A percentile compares a stretch with the other conserved stretches of the same genome.
Conservation (phyloP, 305 asterid species). For the Fraxinus paxiana region DNA sequence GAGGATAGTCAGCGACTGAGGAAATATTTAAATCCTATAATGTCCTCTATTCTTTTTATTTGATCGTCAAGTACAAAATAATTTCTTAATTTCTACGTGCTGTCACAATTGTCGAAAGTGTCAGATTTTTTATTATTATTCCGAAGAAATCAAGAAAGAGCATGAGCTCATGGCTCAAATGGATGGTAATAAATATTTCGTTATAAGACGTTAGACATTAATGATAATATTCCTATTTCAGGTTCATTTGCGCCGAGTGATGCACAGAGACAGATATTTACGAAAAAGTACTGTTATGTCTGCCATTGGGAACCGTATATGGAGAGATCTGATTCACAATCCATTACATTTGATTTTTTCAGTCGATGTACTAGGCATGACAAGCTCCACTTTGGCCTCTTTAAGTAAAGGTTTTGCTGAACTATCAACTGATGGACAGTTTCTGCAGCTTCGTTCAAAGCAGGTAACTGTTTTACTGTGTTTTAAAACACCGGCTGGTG, state of each 20-base stretch:
- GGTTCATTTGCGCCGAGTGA: slow-evolving; percentile 89
- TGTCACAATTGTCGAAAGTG: neutral
- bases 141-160: neutral
- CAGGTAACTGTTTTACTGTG: slow-evolving; percentile 46
- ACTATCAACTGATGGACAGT: slow-evolving; percentile 98
- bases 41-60: neutral
- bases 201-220: slow-evolving; percentile 9
- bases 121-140: slow-evolving; percentile 5
- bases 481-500: slow-evolving; percentile 11
- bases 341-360: slow-evolving; percentile 89
- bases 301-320: slow-evolving; percentile 75
- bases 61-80: neutral
- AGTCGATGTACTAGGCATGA: slow-evolving; percentile 90
- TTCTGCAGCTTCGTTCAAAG: slow-evolving; percentile 90
- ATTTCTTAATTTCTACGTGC: slow-evolving; percentile 4
- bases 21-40: neutral
- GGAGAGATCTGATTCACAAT: slow-evolving; percentile 95
- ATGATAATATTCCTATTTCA: slow-evolving; percentile 33
- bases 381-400: slow-evolving; percentile 96
- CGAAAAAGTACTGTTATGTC: slow-evolving; percentile 75
- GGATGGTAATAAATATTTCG: neutral
- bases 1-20: neutral
- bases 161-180: neutral
- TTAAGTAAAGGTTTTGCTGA: slow-evolving; percentile 97
- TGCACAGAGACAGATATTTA: slow-evolving; percentile 77